These are phyloP conservation scores for Ophiostoma sp. DNA, from an alignment of 2,329 filamentous ascomycete genomes.

Conservation along the genomic window DNA sequence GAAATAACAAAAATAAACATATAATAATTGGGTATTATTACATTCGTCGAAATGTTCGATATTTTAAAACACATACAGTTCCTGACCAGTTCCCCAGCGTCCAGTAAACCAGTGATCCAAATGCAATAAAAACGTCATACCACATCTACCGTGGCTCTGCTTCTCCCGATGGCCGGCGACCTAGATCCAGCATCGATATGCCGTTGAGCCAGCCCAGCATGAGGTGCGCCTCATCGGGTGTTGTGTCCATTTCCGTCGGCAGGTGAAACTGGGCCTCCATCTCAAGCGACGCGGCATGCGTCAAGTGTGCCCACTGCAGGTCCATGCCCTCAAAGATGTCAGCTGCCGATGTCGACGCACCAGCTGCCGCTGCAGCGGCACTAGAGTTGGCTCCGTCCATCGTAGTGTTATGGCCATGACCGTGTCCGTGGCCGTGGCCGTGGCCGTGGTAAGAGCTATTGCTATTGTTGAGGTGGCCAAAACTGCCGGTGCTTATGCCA, in stretches of 20 bases:
- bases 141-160: neutral
- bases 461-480: neutral
- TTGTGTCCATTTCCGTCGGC: slow-evolving; percentile 3
- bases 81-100: neutral
- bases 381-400: neutral
- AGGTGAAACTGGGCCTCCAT: slow-evolving; percentile 15
- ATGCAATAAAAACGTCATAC: neutral
- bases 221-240: neutral
- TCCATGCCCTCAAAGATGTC: slow-evolving; percentile 23
- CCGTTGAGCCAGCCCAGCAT: neutral
- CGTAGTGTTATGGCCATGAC: neutral
- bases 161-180: neutral
- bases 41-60: too few species aligned
- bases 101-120: neutral
- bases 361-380: neutral
- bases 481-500: neutral
- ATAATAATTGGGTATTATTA: too few species aligned
- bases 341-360: neutral
- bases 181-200: neutral
- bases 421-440: neutral
- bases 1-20: too few species aligned
- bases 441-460: neutral
- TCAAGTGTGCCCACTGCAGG: slow-evolving; percentile 18
- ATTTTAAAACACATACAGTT: neutral
- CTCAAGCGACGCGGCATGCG: slow-evolving; percentile 6